Conservation (phyloP, 495 filamentous ascomycete genomes). For the Geopyxis carbonaria region DNA sequence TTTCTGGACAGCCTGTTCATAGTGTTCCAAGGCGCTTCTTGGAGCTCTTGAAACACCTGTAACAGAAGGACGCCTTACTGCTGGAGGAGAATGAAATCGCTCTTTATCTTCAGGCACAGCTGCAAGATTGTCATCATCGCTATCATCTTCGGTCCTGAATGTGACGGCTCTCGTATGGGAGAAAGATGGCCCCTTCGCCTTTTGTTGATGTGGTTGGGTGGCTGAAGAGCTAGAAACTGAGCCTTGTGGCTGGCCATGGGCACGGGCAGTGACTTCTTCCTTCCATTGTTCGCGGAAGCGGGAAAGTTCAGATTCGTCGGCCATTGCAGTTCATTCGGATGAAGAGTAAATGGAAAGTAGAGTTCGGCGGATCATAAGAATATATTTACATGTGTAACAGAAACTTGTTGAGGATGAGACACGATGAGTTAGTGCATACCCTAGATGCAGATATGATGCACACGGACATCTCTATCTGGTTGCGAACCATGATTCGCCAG, state of each 20-base stretch:
- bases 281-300: slow-evolving; percentile 68
- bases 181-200: slow-evolving; percentile 6
- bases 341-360: too few species aligned
- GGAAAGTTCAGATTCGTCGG: slow-evolving; percentile 54
- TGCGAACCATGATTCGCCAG: too few species aligned
- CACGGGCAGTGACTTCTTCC: slow-evolving; percentile 53
- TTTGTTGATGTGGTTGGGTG: too few species aligned
- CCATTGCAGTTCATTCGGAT: too few species aligned
- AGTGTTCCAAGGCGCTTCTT: slow-evolving; percentile 70
- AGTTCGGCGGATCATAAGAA: too few species aligned
- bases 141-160: background rate
- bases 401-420: too few species aligned
- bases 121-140: background rate
- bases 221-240: background rate
- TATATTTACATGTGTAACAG: too few species aligned
- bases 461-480: too few species aligned
- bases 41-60: background rate
- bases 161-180: slow-evolving; percentile 12
- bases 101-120: too few species aligned
- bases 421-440: too few species aligned
- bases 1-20: slow-evolving; percentile 77
- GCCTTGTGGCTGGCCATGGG: slow-evolving; percentile 12
- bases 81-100: background rate
- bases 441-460: too few species aligned
- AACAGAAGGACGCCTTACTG: slow-evolving; percentile 2